Base-by-base conservation (phyloP, 108 stramenopile genomes). In the Nannochloropsis gaditana region DNA sequence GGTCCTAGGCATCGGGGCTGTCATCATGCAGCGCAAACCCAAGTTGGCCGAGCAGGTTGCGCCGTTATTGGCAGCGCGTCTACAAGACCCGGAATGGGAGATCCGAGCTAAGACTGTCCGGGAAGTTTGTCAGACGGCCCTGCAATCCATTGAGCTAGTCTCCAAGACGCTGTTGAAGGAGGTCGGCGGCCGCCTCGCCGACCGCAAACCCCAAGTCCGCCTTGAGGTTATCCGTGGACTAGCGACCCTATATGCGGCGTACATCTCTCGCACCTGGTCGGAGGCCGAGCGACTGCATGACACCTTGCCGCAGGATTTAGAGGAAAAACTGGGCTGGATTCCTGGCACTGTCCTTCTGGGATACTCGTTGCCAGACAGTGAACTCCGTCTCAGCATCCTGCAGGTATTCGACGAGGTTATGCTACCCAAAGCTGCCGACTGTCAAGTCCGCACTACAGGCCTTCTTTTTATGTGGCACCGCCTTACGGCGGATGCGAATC, bases 281-380 rank as follows among this genome's bases (percentile, higher is more conserved):
- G 59, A 73, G n/a, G 59, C 59, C 5, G 59, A 73, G 59, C 59
- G 59, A n/a, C 19, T 8, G 8, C 59, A n/a, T 15, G 59, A 81
- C 21, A 41, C 4, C 17, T 44, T 81, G 79, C 47, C 84, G 42
- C 43, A 41, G 17, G 87, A 88, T 31, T 43, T 88, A 59, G n/a
- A 59, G 87, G 84, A 79, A 44, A 88, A 88, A 84, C 84, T 88
- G 73, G 59, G 47, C 9, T 88, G 87, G 87, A 59, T 88, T 3
- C 87, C 87, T 21, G 84, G 21, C 17, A 45, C 79, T 9, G 82
- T 88, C 19, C 80, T 88, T 44, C 82, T 82, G 82, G 47, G 83
- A 1, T 82, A 41, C 43, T 84, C 73, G 9, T 44, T 83, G 17
- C 79, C 41, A 8, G 87, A 88, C 42, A 21, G 21, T 44, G 87